Evolutionary conservation across 768 basidiomycete genomes (phyloP), one percentile per base, ranked within the genome.

Genomic region (Podaxis pistillaris): DNA sequence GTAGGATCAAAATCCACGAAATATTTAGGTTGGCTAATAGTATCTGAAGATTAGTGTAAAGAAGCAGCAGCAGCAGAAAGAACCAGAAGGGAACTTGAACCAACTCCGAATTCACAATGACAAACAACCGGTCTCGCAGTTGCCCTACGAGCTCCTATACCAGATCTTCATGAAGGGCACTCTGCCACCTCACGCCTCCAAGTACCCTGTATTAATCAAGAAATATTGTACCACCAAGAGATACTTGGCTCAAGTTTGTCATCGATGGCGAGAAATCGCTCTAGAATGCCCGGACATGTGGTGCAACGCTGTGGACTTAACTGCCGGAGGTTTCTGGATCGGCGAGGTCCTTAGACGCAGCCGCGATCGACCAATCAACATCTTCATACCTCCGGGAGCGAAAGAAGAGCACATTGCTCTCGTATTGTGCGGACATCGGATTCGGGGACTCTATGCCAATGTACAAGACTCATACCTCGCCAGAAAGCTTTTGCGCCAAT

Each of bases 231-330:
- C 33, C 30, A 62, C 60, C 17, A 62, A 62, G 26, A 30, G 60
- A 15, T 55, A 46, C 26, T 17, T 62, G 36, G 53, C 41, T 11
- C 60, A 62, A 38, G 54, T 62, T n/a, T 62, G 60, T 26, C 9
- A 47, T 26, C 60, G 60, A 5, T 62, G 60, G 60, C 60, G 60
- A 37, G 41, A 4, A 22, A 38, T 62, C 22, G 60, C 60, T 12
- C 53, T 62, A 15, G 53, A 26, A 30, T 55, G 41, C 40, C 60
- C 60, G 8, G 53, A 62, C 37, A 62, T 62, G 44, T 62, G 60
- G 60, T 62, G 53, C 41, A 56, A 49, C 36, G 60, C 59, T 13
- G 28, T 62, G 33, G 60, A 62, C 15, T 13, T 62, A 11, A 37
- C 38, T 15, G 13, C 53, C 11, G 41, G 53, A 19, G 11, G 11